Base-by-base conservation (phyloP, 129 eudicot species). In the Smallanthus sonchifolius region DNA sequence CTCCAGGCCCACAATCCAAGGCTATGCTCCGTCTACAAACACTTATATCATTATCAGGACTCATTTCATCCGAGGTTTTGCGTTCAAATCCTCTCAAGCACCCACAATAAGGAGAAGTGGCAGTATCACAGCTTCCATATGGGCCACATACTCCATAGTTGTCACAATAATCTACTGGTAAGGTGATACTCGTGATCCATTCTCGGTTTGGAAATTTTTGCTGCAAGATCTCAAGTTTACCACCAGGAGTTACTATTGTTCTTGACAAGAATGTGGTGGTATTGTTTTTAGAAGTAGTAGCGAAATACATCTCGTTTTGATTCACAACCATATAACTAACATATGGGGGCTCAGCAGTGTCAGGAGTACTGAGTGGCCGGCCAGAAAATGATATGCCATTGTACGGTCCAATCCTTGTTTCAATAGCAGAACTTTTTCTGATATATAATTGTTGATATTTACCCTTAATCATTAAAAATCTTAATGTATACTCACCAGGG, bases 31-130 rank as follows among this genome's bases (percentile, higher is more conserved):
- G 65, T 40, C 43, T 70, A 62, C 84, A 80, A 13, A 66, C 80
- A 28, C 63, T 51, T 15, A 67, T 19, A 79, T 63, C 17, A 57
- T 77, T 70, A 56, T 68, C 32, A 42, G 40, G 75, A 42, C 71
- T 70, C 44, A 37, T 32, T 73, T 75, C 32, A 28, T 30, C 16
- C 11, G 20, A 49, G 56, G 5, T n/a, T 15, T 14, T 49, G 15
- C 3, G 77, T 49, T 81, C 72, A 55, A 80, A 80, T 47, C 84
- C 84, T 59, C 71, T 70, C 64, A 75, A 77, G 74, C 84, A 80
- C 20, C 64, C 69, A 56, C 84, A 80, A 13, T 42, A 55, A 59
- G 75, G 70, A 57, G 24, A 55, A 3, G 68, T 32, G 9, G 6
- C 69, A 10, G 32, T 57, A 77, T 36, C 69, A 36, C 80, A 76